Evolutionary conservation across 768 basidiomycete species (phyloP), one percentile per base, ranked within the genome.

Genomic region (Cystofilobasidium ferigula): DNA sequence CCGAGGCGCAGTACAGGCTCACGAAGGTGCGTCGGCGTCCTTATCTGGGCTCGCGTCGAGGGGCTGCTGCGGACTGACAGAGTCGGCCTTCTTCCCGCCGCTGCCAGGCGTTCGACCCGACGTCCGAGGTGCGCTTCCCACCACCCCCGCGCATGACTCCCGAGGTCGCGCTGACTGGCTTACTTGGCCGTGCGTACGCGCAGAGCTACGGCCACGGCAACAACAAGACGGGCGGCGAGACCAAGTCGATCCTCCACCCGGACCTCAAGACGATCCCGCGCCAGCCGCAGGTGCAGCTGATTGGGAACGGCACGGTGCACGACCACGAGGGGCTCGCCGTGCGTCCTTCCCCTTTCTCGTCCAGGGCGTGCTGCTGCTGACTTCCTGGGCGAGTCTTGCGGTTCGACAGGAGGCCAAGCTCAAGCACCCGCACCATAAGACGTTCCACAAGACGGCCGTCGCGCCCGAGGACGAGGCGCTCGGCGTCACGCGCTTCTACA

Each of bases 241-340:
- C 80, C 71, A 86, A 86, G 72, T 90, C 89, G 4, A 86, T 92
- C 71, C 83, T 91, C 18, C 88, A 90, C 73, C 87, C 89, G 0
- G 87, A 91, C 74, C 82, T 92, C 71, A 93, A 90, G 80, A 91
- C 88, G 43, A 89, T 94, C 68, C 89, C 91, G 0, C 82, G 85
- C 28, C 84, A 87, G 1, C 88, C 88, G 0, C 88, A 92, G 73
- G 91, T 94, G 1, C 91, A 94, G 74, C 60, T 93, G 62, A 92
- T 93, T 72, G 90, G 90, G 10, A 91, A 92, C 72, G 90, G 91
- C 9, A 82, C 78, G 0, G 85, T 90, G 14, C 84, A 84, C 71
- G 77, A 86, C 73, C 85, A 90, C 78, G 86, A 89, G 74, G 89
- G 89, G 12, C 81, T 91, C 26, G 83, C 84, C 0, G 81, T 54